Conservation (phyloP, 1,284 basidiomycete genomes). For the Leccinum solheimii region DNA sequence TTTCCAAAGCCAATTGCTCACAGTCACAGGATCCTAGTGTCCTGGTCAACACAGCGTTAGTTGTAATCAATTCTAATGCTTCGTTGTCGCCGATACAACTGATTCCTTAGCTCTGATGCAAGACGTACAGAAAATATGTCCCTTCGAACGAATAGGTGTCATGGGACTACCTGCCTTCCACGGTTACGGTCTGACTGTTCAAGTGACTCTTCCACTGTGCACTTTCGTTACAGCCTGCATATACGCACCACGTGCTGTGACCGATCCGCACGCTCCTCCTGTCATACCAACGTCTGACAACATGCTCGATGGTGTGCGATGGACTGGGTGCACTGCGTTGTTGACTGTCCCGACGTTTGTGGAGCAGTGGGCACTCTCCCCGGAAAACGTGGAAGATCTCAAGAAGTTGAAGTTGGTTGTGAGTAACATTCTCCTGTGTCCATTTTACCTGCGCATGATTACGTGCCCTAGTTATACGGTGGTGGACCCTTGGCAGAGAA, state of each 20-base stretch:
- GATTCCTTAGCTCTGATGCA: neutral
- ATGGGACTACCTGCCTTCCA: constrained; percentile 25
- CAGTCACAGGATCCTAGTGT: constrained; percentile 15
- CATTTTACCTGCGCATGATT: neutral
- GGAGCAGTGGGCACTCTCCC: constrained; percentile 10
- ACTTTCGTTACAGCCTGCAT: constrained; percentile 1
- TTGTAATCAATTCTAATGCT: neutral
- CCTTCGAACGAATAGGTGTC: constrained; percentile 14
- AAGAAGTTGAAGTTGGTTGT: constrained; percentile 15
- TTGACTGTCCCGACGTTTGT: constrained; percentile 19
- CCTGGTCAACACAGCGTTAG: constrained; percentile 4
- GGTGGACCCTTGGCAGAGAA: constrained; percentile 24
- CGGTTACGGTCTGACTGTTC: neutral
- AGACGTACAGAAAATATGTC: neutral
- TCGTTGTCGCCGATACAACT: neutral
- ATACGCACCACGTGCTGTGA: constrained; percentile 8
- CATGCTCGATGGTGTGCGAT: constrained; percentile 10
- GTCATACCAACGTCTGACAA: constrained; percentile 21
- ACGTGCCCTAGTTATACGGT: constrained; percentile 10
- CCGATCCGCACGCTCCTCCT: neutral
- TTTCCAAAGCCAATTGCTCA: constrained; percentile 33
- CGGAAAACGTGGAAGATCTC: constrained; percentile 6
- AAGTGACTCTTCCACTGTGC: constrained; percentile 11
- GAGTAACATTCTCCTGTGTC: constrained; percentile 1
- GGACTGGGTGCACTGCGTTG: constrained; percentile 6